phyloP scores from a whole-genome alignment of 495 filamentous ascomycete species.

The Penicillium angulare region DNA sequence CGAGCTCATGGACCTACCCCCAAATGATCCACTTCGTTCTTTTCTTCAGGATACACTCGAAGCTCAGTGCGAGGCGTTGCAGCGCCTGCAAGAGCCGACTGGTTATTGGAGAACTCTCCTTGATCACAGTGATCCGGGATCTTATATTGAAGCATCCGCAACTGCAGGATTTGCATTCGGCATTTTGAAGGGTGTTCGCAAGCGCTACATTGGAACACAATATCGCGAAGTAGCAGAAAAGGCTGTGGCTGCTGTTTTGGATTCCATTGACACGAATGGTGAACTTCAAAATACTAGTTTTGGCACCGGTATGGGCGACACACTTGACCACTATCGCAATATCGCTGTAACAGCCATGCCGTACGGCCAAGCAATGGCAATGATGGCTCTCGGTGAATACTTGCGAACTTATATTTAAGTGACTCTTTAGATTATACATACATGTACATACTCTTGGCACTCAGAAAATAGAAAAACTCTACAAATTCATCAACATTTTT shows the following conservation, averaged over 20 bases:
- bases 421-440: too few relatives aligned
- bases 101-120: slow-evolving; percentile 61
- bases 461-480: too few relatives aligned
- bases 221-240: slow-evolving; percentile 52
- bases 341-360: slow-evolving; percentile 71
- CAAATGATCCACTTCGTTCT: slow-evolving; percentile 45
- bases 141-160: slow-evolving; percentile 60
- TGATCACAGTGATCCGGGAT: slow-evolving; percentile 43
- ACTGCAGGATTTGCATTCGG: slow-evolving; percentile 71
- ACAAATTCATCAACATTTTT: too few relatives aligned
- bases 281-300: slow-evolving; percentile 69
- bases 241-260: slow-evolving; percentile 59
- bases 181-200: slow-evolving; percentile 64
- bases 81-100: slow-evolving; percentile 41
- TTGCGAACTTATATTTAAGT: slow-evolving; percentile 49
- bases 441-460: too few relatives aligned
- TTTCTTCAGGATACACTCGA: slow-evolving; percentile 52
- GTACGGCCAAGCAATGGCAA: slow-evolving; percentile 76
- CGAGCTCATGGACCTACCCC: slow-evolving; percentile 50
- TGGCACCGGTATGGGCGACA: slow-evolving; percentile 69
- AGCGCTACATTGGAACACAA: slow-evolving; percentile 56
- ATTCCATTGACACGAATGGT: slow-evolving; percentile 55
- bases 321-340: slow-evolving; percentile 63
- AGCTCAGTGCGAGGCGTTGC: slow-evolving; percentile 53
- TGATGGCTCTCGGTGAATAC: slow-evolving; percentile 67